phyloP scores from a whole-genome alignment of 345 rosid species.

The Rhodamnia rubescens region DNA sequence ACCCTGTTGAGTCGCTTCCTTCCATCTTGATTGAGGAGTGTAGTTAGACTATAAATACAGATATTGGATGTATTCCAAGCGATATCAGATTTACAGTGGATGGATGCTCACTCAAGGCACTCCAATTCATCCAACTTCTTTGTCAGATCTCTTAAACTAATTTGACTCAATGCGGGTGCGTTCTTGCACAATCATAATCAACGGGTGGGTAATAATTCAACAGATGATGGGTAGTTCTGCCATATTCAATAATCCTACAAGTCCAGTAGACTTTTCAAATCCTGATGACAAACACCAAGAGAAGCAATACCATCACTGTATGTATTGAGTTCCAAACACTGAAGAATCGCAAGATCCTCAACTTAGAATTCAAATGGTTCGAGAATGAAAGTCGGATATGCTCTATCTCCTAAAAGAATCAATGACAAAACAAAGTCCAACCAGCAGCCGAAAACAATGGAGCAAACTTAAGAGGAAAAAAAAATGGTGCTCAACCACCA shows the following conservation, averaged over 20 bases:
- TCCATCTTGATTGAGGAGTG: neutral
- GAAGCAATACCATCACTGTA: neutral
- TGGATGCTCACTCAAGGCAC: neutral
- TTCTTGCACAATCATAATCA: neutral
- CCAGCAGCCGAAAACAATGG: neutral
- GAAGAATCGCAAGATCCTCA: neutral
- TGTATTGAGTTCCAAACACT: neutral
- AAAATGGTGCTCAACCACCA: neutral
- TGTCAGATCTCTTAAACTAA: neutral
- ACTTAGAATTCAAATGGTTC: neutral
- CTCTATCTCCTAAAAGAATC: neutral
- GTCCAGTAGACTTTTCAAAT: neutral
- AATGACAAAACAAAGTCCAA: neutral
- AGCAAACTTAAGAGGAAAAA: neutral
- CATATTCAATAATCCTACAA: neutral
- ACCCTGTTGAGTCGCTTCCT: constrained; percentile 6
- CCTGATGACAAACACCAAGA: neutral
- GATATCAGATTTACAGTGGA: neutral
- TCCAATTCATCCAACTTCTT: neutral
- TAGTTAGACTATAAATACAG: neutral
- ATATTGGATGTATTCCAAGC: neutral
- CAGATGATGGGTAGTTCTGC: neutral
- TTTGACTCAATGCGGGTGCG: neutral
- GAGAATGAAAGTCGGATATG: neutral
- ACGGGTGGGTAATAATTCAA: neutral